phyloP scores from a whole-genome alignment of 2,329 filamentous ascomycete species.

The Pleomassaria siparia region DNA sequence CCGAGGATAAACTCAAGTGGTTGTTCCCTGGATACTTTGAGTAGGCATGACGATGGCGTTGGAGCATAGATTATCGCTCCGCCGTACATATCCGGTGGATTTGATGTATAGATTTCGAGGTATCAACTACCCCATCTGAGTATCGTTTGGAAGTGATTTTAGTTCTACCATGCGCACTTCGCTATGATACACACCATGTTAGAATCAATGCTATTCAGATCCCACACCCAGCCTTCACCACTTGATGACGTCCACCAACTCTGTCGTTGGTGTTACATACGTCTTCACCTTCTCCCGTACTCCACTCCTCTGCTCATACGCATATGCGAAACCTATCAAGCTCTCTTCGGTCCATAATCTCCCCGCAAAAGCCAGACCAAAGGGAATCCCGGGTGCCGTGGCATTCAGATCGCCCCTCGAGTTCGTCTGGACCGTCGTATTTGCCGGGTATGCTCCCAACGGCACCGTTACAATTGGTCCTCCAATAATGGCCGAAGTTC shows the following conservation, averaged over 20 bases:
- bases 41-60: conserved; percentile 14
- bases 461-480: conserved; percentile 65
- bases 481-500: conserved; percentile 59
- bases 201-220: not conserved
- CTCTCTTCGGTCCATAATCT: conserved; percentile 61
- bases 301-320: conserved; percentile 64
- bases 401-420: conserved; percentile 54
- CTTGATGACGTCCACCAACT: conserved; percentile 48
- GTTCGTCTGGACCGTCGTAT: conserved; percentile 51
- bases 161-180: not conserved
- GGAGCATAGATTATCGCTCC: not conserved
- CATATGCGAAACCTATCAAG: conserved; percentile 67
- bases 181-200: not conserved
- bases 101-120: conserved; percentile 1
- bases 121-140: conserved; percentile 3
- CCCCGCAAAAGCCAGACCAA: conserved; percentile 66
- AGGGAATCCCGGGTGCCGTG: conserved; percentile 57
- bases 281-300: conserved; percentile 52
- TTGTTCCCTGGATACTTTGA: conserved; percentile 81
- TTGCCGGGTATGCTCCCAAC: conserved; percentile 57
- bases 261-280: conserved; percentile 52
- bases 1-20: conserved; percentile 78
- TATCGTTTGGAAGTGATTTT: not conserved
- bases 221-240: conserved; percentile 4
- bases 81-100: not conserved